phyloP scores from a whole-genome alignment of 768 basidiomycete species.

The Hericium erinaceus region DNA sequence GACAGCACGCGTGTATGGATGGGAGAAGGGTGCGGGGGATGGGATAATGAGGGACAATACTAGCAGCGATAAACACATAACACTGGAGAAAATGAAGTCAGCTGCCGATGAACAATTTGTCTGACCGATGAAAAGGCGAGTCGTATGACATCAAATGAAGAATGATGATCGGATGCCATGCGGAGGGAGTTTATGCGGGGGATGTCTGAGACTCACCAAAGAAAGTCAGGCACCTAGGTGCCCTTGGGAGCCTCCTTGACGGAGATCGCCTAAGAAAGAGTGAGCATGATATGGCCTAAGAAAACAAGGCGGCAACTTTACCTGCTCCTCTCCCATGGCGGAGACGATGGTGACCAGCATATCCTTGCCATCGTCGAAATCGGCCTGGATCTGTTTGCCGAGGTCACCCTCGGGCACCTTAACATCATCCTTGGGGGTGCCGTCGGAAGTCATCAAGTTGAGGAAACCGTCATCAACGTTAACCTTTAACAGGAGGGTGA shows the following conservation, averaged over 20 bases:
- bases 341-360: constrained; percentile 76
- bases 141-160: background rate
- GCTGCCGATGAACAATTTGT: background rate
- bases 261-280: constrained; percentile 54
- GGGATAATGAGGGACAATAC: constrained; percentile 8
- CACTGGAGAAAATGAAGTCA: background rate
- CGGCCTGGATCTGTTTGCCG: constrained; percentile 57
- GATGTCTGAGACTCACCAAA: background rate
- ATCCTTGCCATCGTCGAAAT: constrained; percentile 83
- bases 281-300: background rate
- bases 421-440: constrained; percentile 85
- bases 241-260: constrained; percentile 84
- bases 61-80: background rate
- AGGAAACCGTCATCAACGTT: constrained; percentile 93
- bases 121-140: constrained; percentile 1
- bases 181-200: background rate
- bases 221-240: constrained; percentile 13
- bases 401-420: constrained; percentile 81
- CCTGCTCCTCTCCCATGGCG: constrained; percentile 92
- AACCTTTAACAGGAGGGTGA: constrained; percentile 32
- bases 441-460: constrained; percentile 84
- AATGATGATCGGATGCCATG: no score
- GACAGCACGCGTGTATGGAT: constrained; percentile 11
- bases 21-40: constrained; percentile 12
- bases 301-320: constrained; percentile 16